These are phyloP conservation scores for Suhomyces canberraensis DNA, from an alignment of 805 yeast species.

Conservation along the genomic window DNA sequence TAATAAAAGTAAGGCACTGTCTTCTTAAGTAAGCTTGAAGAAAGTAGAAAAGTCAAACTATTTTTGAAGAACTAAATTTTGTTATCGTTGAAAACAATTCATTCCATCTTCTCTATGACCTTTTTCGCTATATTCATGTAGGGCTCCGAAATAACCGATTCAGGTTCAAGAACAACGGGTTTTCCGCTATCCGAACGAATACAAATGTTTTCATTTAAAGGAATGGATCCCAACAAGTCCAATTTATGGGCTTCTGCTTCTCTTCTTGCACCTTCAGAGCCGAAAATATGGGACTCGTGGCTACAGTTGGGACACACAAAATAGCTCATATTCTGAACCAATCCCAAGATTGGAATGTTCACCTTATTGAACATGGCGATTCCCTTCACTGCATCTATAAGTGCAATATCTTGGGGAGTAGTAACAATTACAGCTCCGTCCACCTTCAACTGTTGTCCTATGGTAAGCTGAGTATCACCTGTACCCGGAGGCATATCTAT, in stretches of 20 bases:
- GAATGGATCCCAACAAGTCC: conserved; percentile 61
- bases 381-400: conserved; percentile 78
- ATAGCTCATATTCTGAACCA: conserved; percentile 81
- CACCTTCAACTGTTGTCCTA: conserved; percentile 73
- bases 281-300: conserved; percentile 74
- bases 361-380: conserved; percentile 74
- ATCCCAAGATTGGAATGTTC: conserved; percentile 66
- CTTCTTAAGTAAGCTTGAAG: too few relatives aligned
- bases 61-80: too few relatives aligned
- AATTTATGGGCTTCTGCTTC: conserved; percentile 49
- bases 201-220: conserved; percentile 61
- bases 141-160: conserved; percentile 34
- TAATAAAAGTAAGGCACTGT: too few relatives aligned
- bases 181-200: conserved; percentile 58
- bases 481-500: conserved; percentile 92
- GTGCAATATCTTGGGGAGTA: conserved; percentile 83
- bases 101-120: conserved; percentile 16
- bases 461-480: conserved; percentile 80
- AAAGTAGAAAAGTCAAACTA: too few relatives aligned
- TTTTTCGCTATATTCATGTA: conserved; percentile 49
- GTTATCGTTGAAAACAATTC: too few relatives aligned
- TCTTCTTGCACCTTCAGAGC: conserved; percentile 54
- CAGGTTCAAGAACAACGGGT: conserved; percentile 51
- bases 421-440: conserved; percentile 82
- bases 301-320: conserved; percentile 72